Percentiles rank a stretch among this genome's conserved stretches.
Evolutionary conservation across 371 early-diverging fungal species (phyloP).

Genomic region (Mortierella sp.): DNA sequence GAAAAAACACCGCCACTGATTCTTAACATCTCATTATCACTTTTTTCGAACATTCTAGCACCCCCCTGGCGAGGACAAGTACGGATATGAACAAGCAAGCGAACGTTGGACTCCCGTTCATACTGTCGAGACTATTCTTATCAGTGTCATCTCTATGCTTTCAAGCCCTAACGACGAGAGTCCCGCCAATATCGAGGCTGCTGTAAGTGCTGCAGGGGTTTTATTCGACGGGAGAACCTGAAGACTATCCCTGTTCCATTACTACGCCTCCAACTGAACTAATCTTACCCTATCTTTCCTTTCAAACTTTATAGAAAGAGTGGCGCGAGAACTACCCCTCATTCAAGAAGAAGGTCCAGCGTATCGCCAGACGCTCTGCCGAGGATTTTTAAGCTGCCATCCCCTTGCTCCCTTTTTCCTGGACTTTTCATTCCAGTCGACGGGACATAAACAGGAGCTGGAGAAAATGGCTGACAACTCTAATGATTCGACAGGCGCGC

Average conservation of each 20-base stretch:
- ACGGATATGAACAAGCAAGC: slow-evolving; percentile 90
- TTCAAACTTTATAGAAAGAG: slow-evolving; percentile 70
- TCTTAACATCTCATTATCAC: background rate
- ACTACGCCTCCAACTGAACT: background rate
- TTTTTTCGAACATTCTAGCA: slow-evolving; percentile 59
- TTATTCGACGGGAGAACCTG: background rate
- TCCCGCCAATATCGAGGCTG: slow-evolving; percentile 94
- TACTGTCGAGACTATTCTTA: slow-evolving; percentile 90
- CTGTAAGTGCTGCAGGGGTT: slow-evolving; percentile 64
- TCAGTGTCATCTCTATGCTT: slow-evolving; percentile 91
- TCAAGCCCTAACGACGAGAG: slow-evolving; percentile 93
- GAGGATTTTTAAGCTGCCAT: slow-evolving; percentile 53
- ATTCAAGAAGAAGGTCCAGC: slow-evolving; percentile 83
- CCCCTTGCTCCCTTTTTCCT: background rate
- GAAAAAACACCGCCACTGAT: background rate
- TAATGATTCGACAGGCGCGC: background rate
- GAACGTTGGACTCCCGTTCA: slow-evolving; percentile 97
- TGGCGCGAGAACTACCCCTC: slow-evolving; percentile 76
- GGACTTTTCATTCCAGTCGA: background rate
- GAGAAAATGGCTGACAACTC: background rate
- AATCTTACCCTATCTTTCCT: background rate
- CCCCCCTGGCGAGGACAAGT: slow-evolving; percentile 89
- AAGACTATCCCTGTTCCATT: background rate
- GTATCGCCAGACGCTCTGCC: slow-evolving; percentile 78
- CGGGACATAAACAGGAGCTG: background rate